phyloP scores from a whole-genome alignment of 2,329 filamentous ascomycete genomes.

The Sarocladium brachiariae region DNA sequence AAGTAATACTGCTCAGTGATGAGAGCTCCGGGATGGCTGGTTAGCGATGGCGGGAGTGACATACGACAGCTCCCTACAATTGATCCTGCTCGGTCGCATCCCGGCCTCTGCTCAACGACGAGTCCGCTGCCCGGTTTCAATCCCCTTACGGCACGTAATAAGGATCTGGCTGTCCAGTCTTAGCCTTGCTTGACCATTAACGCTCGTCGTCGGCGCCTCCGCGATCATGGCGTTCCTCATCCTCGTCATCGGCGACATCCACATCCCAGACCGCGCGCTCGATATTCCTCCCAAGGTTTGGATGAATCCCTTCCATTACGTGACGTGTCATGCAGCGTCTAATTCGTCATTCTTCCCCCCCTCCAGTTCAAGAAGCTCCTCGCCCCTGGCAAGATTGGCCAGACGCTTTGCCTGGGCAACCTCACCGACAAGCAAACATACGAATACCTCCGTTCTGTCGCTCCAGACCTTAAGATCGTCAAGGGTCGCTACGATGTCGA shows the following conservation, averaged over 20 bases:
- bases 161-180: not conserved
- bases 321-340: not conserved
- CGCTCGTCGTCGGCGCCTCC: not conserved
- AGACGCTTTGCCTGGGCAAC: slow-evolving; percentile 75
- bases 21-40: slow-evolving; percentile 2
- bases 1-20: too few relatives aligned
- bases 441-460: slow-evolving; percentile 70
- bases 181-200: not conserved
- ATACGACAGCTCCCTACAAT: slow-evolving; percentile 7
- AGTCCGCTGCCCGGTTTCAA: not conserved
- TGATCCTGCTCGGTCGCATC: slow-evolving; percentile 1
- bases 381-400: slow-evolving; percentile 74
- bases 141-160: not conserved
- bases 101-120: not conserved
- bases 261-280: slow-evolving; percentile 86
- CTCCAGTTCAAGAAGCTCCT: slow-evolving; percentile 88
- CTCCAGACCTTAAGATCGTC: slow-evolving; percentile 65
- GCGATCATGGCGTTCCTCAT: slow-evolving; percentile 77
- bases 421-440: slow-evolving; percentile 74
- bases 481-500: slow-evolving; percentile 62
- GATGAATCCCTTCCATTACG: not conserved
- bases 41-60: not conserved
- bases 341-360: too few relatives aligned
- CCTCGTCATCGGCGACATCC: slow-evolving; percentile 85
- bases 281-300: slow-evolving; percentile 74